Percentiles rank a stretch among this genome's conserved stretches.
Evolutionary conservation across 495 filamentous ascomycete genomes (phyloP).

Genomic region (Talaromyces wortmannii): DNA sequence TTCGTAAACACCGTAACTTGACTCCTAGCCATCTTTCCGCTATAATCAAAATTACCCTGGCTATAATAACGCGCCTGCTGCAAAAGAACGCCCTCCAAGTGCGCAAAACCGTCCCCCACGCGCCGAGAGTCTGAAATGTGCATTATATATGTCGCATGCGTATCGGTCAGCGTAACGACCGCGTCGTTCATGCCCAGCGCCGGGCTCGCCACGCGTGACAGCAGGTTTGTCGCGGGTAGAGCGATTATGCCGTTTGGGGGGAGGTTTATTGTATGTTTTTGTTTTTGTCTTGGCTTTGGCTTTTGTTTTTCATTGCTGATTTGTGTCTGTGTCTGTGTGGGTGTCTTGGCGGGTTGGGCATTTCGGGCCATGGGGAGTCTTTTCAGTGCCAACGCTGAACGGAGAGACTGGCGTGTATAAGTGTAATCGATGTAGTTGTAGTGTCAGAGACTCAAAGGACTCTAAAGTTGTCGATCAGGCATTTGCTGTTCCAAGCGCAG

Average conservation of each 20-base stretch:
- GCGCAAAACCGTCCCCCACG: background rate
- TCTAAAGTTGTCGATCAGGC: too few species aligned
- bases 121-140: background rate
- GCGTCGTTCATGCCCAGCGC: background rate
- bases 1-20: too few species aligned
- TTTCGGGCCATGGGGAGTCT: too few species aligned
- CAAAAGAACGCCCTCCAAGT: background rate
- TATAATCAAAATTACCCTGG: too few species aligned
- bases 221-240: background rate
- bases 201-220: background rate
- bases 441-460: too few species aligned
- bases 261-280: background rate
- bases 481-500: too few species aligned
- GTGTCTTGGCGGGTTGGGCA: too few species aligned
- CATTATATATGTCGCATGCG: background rate
- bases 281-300: background rate
- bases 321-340: conserved; percentile 40
- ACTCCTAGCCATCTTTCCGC: too few species aligned
- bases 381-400: too few species aligned
- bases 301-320: conserved; percentile 11
- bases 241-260: background rate
- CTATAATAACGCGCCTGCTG: background rate
- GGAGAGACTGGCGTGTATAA: too few species aligned
- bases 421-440: too few species aligned
- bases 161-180: background rate